Evolutionary conservation across 2,329 filamentous ascomycete species (phyloP), one percentile per base, ranked within the genome.

Genomic region (Didymella exigua): DNA sequence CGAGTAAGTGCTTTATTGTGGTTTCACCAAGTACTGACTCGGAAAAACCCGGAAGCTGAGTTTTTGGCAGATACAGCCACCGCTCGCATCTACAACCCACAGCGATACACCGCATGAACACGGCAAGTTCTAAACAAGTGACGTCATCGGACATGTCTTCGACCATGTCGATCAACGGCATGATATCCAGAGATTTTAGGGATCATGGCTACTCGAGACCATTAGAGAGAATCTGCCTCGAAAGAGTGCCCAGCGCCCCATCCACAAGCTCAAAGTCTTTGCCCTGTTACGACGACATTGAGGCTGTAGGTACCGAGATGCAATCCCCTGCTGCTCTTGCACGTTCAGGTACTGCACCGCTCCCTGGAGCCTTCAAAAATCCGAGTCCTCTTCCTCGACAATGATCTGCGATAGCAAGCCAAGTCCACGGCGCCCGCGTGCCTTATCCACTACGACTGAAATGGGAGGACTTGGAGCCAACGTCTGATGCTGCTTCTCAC

Each of bases 341-440:
- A 36, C 46, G 46, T 2, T 27, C 42, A 11, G 5, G 13, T n/a
- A 36, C 8, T 9, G n/a, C 23, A 11, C 8, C 30, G 6, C 24
- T 42, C 6, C 46, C 34, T 16, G 8, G 11, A 2, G 2, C 14
- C 4, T 16, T 75, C 62, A 80, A 46, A 75, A 78, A 40, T 80
- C 78, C 1, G 77, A 80, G 69, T 89, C 87, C 46, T 88, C 86
- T 69, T 91, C 89, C 72, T 90, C 89, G 53, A 88, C 81, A 58
- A 91, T 91, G 0, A 86, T 89, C 68, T 89, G 85, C 24, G 82
- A 81, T 37, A 89, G 74, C 16, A 90, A 69, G 1, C 82, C 82
- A 45, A 78, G 75, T 4, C 77, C 62, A 8, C 57, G 61, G 24
- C 56, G 36, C 14, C 44, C 53, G 18, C 58, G 38, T 1, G 46